Conservation (phyloP, 2,329 filamentous ascomycete genomes). For the Knoxdaviesia capensis region DNA sequence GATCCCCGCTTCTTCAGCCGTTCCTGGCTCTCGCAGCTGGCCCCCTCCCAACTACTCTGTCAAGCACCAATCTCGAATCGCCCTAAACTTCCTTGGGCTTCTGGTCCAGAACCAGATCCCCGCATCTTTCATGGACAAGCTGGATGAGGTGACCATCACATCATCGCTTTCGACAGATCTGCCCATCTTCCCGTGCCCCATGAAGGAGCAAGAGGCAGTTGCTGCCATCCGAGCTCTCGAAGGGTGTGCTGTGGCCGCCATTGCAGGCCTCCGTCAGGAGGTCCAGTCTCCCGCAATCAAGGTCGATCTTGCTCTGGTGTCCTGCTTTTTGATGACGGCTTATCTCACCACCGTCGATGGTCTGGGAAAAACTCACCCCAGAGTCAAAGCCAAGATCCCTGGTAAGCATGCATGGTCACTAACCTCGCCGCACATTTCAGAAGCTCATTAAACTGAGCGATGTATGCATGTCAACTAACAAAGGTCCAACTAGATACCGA, state of each 20-base stretch:
- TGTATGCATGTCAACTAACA: neutral
- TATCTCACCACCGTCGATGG: slow-evolving; percentile 17
- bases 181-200: slow-evolving; percentile 18
- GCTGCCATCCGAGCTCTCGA: slow-evolving; percentile 37
- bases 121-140: slow-evolving; percentile 8
- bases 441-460: neutral
- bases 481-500: slow-evolving; percentile 38
- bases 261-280: slow-evolving; percentile 34
- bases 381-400: slow-evolving; percentile 13
- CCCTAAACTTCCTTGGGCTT: too few relatives aligned
- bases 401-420: slow-evolving; percentile 6
- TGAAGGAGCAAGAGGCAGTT: slow-evolving; percentile 18
- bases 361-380: slow-evolving; percentile 16
- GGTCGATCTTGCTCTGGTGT: slow-evolving; percentile 31
- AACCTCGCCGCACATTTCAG: slow-evolving; percentile 2
- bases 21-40: too few relatives aligned
- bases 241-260: slow-evolving; percentile 35
- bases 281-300: slow-evolving; percentile 13
- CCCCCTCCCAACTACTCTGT: too few relatives aligned
- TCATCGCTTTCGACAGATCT: slow-evolving; percentile 10
- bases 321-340: slow-evolving; percentile 22
- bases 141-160: slow-evolving; percentile 12
- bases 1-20: too few relatives aligned
- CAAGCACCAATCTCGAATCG: too few relatives aligned
- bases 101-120: too few relatives aligned